Conservation (phyloP, 1,284 basidiomycete species). For the Thelephora terrestris region DNA sequence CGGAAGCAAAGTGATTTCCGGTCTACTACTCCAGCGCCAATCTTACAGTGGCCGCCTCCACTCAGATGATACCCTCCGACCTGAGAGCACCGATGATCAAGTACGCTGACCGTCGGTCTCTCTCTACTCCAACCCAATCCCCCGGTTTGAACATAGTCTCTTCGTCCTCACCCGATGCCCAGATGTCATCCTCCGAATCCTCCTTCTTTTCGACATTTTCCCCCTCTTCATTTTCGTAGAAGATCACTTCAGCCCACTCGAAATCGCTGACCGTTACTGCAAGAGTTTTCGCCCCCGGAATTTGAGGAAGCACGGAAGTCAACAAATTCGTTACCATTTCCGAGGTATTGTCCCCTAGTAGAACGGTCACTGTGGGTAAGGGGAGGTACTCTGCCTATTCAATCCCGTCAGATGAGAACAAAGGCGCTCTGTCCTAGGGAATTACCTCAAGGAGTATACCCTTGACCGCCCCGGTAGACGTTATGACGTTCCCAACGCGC, state of each 20-base stretch:
- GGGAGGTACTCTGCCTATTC: conserved; percentile 68
- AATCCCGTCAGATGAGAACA: conserved; percentile 1
- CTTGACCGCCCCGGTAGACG: conserved; percentile 61
- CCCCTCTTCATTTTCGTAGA: conserved; percentile 55
- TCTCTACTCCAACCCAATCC: conserved; percentile 66
- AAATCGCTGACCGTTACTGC: conserved; percentile 64
- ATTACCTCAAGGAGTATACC: conserved; percentile 72
- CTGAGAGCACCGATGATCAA: conserved; percentile 64
- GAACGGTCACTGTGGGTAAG: conserved; percentile 50
- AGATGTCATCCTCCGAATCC: conserved; percentile 35
- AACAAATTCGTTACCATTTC: conserved; percentile 64
- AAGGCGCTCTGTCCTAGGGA: not conserved
- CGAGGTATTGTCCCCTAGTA: conserved; percentile 50
- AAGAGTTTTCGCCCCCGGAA: conserved; percentile 56
- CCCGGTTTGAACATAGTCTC: conserved; percentile 34
- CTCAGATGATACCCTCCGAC: conserved; percentile 56
- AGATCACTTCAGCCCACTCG: conserved; percentile 62
- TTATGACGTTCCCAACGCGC: conserved; percentile 64
- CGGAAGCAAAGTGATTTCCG: no score
- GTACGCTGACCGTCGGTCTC: conserved; percentile 67
- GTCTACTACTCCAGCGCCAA: no score
- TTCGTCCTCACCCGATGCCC: conserved; percentile 43
- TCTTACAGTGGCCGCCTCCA: not conserved
- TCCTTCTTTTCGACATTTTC: conserved; percentile 16
- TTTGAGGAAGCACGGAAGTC: conserved; percentile 60